Evolutionary conservation across 2,329 filamentous ascomycete genomes (phyloP).

Genomic region (Trichophaea hybrida): DNA sequence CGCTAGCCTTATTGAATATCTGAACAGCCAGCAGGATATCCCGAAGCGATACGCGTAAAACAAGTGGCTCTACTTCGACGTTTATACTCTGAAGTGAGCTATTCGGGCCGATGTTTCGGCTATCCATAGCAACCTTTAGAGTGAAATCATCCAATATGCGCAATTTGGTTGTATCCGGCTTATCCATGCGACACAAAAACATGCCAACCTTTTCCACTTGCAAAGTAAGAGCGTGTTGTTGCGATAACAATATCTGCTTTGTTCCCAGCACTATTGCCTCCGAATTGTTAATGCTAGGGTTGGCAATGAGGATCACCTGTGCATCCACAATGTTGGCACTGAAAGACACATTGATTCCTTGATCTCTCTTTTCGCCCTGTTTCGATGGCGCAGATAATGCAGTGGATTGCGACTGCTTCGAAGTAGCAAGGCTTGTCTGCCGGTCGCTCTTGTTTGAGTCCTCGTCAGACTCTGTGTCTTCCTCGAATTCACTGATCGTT

Average conservation of each 20-base stretch:
- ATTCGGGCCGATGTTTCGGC: conserved; percentile 44
- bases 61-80: conserved; percentile 77
- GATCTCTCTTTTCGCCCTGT: neutral
- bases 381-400: conserved; percentile 8
- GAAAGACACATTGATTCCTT: conserved; percentile 63
- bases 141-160: conserved; percentile 96
- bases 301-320: conserved; percentile 90
- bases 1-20: conserved; percentile 79
- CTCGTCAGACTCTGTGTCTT: conserved; percentile 16
- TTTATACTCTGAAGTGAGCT: conserved; percentile 61
- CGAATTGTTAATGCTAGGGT: conserved; percentile 74
- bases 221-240: conserved; percentile 85
- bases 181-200: conserved; percentile 98
- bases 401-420: neutral
- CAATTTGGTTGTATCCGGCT: conserved; percentile 76
- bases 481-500: conserved; percentile 43
- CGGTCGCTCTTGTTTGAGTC: neutral
- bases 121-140: conserved; percentile 75
- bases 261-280: conserved; percentile 93
- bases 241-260: conserved; percentile 81
- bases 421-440: neutral
- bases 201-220: conserved; percentile 91
- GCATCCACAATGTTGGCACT: conserved; percentile 90
- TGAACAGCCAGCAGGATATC: conserved; percentile 91
- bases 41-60: conserved; percentile 75